Base-by-base conservation (phyloP, 2,329 filamentous ascomycete species). In the Aureobasidium mangrovei region DNA sequence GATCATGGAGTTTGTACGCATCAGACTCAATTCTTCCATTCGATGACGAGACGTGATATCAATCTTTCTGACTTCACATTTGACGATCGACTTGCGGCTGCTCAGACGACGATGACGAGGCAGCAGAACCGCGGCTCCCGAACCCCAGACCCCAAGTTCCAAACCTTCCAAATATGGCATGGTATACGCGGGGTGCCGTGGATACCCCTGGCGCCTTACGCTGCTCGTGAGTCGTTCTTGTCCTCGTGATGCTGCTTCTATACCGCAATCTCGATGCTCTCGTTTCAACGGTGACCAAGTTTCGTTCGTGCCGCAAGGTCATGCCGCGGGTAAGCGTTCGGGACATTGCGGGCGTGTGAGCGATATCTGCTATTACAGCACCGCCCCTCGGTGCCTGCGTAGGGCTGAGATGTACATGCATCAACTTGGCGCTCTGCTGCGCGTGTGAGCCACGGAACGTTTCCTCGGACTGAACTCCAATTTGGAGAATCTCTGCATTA, bases 141-240 rank as follows among this genome's bases (percentile, higher is more conserved):
- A 18, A 18, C 18, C 18, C 18, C 18, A 18, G 18, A 18, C 18
- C 18, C 18, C 18, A 18, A 18, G 18, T 18, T 18, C 18, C 18
- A 18, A 49, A 49, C 39, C 40, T 49, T 49, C 35, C 46, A 35
- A 35, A 38, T 46, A 18, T 26, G 33, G n/a, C 27, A 29, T 48
- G 31, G 24, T 18, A 36, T 46, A 33, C 27, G 43, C 29, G 10
- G 29, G 6, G 44, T n/a, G 36, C 3, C 10, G 36, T 9, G 36
- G 12, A 33, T 39, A 31, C 45, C 45, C 44, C 45, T 48, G 32
- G 45, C 45, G 45, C 45, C 45, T 48, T 48, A 33, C 33, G 45
- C 35, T 31, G 12, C 36, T 39, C 36, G 36, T 48, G 18, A 18
- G 18, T 18, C 18, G 24, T 39, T 36, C 12, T 24, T 28, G 27